These are phyloP conservation scores for Carex littledalei DNA, from an alignment of 176 grass and related monocot species.

Conservation along the genomic window DNA sequence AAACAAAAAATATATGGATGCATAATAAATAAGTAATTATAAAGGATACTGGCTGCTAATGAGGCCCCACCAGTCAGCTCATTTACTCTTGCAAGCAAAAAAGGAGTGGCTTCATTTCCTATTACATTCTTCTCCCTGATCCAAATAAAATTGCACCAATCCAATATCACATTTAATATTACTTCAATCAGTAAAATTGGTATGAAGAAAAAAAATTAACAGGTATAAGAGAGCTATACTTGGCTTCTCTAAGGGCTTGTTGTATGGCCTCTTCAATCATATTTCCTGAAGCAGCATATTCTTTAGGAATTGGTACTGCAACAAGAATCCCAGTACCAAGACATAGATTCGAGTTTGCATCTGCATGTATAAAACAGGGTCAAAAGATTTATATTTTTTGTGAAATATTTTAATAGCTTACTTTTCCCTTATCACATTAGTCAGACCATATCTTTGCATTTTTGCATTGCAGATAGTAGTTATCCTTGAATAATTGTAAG, in stretches of 20 bases:
- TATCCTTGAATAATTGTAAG: not conserved
- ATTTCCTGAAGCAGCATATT: constrained; percentile 65
- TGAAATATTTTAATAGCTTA: not conserved
- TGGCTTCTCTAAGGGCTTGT: constrained; percentile 75
- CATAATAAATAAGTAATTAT: not conserved
- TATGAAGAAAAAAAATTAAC: not conserved
- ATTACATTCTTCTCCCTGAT: constrained; percentile 59
- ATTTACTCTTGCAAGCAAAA: constrained; percentile 82
- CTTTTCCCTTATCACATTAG: not conserved
- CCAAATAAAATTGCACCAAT: constrained; percentile 16
- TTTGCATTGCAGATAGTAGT: not conserved
- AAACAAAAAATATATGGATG: not conserved
- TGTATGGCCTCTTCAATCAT: constrained; percentile 86
- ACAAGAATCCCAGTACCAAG: constrained; percentile 73
- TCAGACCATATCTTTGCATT: not conserved
- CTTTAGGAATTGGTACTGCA: constrained; percentile 75
- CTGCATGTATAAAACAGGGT: constrained; percentile 26
- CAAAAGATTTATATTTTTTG: not conserved
- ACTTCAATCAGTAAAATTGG: not conserved
- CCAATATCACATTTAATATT: not conserved
- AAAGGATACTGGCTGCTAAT: constrained; percentile 80
- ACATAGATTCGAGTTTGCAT: constrained; percentile 60
- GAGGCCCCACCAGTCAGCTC: constrained; percentile 70
- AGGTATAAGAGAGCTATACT: constrained; percentile 31
- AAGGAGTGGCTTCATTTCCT: constrained; percentile 71